Conservation (phyloP, 495 filamentous ascomycete species). For the Aspergillus bridgeri region DNA sequence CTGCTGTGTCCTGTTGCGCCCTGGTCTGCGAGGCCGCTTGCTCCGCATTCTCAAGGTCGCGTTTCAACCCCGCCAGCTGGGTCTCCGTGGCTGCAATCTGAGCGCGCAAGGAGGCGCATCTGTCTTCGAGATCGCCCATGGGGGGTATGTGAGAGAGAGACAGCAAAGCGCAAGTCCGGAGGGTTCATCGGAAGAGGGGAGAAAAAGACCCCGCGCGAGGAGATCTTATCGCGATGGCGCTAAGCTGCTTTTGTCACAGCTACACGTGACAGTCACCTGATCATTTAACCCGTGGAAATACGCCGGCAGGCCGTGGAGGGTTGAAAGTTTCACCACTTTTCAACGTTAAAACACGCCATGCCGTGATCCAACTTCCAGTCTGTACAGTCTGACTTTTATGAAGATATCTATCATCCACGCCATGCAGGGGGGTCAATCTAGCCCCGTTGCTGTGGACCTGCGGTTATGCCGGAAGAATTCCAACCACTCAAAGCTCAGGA, state of each 20-base stretch:
- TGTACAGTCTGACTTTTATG: no score
- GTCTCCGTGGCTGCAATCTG: conserved; percentile 39
- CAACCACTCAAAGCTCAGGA: background rate
- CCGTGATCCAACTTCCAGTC: no score
- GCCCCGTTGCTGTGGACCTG: background rate
- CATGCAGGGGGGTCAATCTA: background rate
- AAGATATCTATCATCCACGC: background rate
- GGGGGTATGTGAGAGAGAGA: no score
- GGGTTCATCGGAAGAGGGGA: background rate
- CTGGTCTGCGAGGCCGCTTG: conserved; percentile 23
- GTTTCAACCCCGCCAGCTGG: conserved; percentile 35
- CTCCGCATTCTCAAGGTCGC: conserved; percentile 34
- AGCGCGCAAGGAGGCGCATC: conserved; percentile 38
- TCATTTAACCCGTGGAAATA: background rate
- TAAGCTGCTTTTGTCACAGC: background rate
- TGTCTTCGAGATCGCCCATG: conserved; percentile 27
- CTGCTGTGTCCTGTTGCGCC: background rate
- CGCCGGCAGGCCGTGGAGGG: background rate
- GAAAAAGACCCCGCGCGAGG: background rate
- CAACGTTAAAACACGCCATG: background rate
- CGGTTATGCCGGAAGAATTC: background rate
- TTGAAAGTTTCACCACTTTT: background rate
- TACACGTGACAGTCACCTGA: background rate
- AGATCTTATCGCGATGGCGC: background rate
- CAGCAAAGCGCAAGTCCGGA: no score